These are phyloP conservation scores for Cordia subcordata DNA, from an alignment of 257 asterid species.

Conservation along the genomic window DNA sequence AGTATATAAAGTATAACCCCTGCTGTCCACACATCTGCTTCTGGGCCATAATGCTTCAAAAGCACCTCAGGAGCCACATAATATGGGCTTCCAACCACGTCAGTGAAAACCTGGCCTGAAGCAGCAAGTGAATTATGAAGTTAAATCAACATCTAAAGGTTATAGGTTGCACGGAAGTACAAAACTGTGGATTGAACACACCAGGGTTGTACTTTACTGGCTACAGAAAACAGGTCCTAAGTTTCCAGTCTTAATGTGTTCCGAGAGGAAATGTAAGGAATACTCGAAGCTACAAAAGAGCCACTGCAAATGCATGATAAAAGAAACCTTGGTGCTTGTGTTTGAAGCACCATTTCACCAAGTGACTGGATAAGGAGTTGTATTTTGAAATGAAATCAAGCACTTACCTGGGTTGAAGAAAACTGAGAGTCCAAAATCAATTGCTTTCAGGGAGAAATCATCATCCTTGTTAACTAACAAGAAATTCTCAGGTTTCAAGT, in stretches of 20 bases:
- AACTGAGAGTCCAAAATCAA: constrained; percentile 94
- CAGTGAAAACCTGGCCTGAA: constrained; percentile 84
- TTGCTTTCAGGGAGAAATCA: constrained; percentile 90
- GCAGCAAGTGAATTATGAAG: constrained; percentile 3
- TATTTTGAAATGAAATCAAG: background rate
- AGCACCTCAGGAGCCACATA: constrained; percentile 98
- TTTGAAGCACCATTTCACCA: too few relatives aligned
- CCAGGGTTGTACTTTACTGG: too few relatives aligned
- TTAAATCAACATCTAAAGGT: background rate
- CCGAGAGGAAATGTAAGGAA: too few relatives aligned
- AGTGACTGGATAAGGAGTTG: background rate
- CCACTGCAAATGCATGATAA: too few relatives aligned
- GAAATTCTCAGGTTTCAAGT: constrained; percentile 90
- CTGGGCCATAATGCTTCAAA: constrained; percentile 84
- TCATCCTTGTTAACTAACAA: constrained; percentile 83
- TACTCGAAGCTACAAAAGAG: too few relatives aligned
- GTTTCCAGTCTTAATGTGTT: too few relatives aligned
- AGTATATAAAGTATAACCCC: constrained; percentile 86
- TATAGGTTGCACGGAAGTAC: background rate
- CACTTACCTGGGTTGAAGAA: constrained; percentile 88
- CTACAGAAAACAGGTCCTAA: too few relatives aligned
- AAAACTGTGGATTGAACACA: too few relatives aligned
- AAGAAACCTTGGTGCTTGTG: too few relatives aligned
- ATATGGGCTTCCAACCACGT: constrained; percentile 96
- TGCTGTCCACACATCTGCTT: constrained; percentile 96